Evolutionary conservation across 345 rosid genomes (phyloP), one percentile per base, ranked within the genome.

Genomic region (Corchorus capsularis): DNA sequence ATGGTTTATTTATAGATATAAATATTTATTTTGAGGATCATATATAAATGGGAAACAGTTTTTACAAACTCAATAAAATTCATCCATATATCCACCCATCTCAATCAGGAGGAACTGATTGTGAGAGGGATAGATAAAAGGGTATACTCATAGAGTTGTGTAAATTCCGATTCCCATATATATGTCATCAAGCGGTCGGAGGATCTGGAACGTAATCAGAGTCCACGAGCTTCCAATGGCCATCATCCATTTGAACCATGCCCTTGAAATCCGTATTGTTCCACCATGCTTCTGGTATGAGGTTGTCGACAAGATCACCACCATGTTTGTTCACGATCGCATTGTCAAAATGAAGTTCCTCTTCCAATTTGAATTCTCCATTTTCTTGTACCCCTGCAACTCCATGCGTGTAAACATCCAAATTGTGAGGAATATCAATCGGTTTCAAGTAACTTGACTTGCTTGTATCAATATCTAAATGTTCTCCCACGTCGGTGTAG

Each of bases 151-250:
- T 27, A 27, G 27, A 27, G 27, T 27, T 27, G 27, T 27, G 27
- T 27, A 27, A 27, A 27, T 27, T 27, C 27, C 27, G 27, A 27
- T 27, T 27, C 27, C 27, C 27, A 27, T 27, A 0, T 27, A 27
- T 27, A 27, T 45, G 47, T 4, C 43, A 37, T 39, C 19, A 63
- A 39, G 27, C 69, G 17, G 1, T 17, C 9, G 69, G 49, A 63
- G 69, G 69, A 17, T 63, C 69, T 17, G 32, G 69, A 14, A 63
- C 69, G 39, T 17, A 63, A 0, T 20, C 67, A 37, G 49, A 7
- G 14, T 90, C 98, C 80, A 82, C 75, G 80, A 89, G 80, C 78
- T 81, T 86, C 98, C 95, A 92, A 35, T 90, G 88, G 0, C 95
- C 98, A 72, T 94, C 91, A 0, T 52, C 74, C 68, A 79, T 86